These are phyloP conservation scores for Tetrahymena thermophila DNA, from an alignment of 73 alveolate species.

Conservation along the genomic window DNA sequence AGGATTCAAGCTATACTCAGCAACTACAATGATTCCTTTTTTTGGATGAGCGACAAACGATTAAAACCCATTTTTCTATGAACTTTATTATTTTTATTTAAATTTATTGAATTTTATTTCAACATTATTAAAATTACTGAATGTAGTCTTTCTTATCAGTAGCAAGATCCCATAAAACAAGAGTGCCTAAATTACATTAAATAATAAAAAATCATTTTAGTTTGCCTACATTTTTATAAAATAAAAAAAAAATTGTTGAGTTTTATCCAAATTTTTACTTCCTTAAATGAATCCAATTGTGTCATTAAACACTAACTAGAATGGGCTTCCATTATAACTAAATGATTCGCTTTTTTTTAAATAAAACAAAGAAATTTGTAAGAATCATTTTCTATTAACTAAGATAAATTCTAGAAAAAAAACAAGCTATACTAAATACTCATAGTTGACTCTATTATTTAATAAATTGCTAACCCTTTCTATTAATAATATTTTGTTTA, in stretches of 20 bases:
- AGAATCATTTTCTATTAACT: not conserved
- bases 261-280: not conserved
- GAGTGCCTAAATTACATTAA: slow-evolving; percentile 28
- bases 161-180: slow-evolving; percentile 61
- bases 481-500: not conserved
- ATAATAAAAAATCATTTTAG: not conserved
- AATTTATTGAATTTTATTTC: not conserved
- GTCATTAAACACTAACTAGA: slow-evolving; percentile 11
- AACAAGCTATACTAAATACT: not conserved
- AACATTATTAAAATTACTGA: slow-evolving; percentile 29
- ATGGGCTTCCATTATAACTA: slow-evolving; percentile 5
- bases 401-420: not conserved
- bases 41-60: slow-evolving; percentile 50
- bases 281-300: slow-evolving; percentile 37
- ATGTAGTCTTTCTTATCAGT: slow-evolving; percentile 66
- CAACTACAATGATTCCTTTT: slow-evolving; percentile 63
- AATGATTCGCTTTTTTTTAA: not conserved
- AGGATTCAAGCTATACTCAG: slow-evolving; percentile 79
- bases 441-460: not conserved
- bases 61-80: slow-evolving; percentile 56
- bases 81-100: not conserved
- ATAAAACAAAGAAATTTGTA: not conserved
- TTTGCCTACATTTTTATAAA: not conserved
- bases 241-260: not conserved
- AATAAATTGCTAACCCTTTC: not conserved